Evolutionary conservation across 2,329 filamentous ascomycete genomes (phyloP), one percentile per base, ranked within the genome.

Genomic region (Aspergillus pseudotamarii): DNA sequence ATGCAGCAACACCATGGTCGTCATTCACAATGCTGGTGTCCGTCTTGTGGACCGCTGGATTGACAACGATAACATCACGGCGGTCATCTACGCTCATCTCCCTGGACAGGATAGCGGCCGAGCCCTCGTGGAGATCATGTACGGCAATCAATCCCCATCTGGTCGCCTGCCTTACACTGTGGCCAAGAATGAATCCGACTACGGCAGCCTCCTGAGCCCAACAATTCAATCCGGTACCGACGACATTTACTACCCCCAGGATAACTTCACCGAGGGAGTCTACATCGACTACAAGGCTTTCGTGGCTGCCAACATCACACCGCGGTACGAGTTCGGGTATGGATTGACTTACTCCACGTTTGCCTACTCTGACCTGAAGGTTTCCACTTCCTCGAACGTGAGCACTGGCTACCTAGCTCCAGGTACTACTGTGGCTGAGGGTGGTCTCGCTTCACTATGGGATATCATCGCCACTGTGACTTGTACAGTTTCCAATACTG

Each of bases 1-100:
- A n/a, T 90, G 87, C 75, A 82, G 80, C 66, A 88, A 86, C 63
- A 89, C 88, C 1, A 81, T 90, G 34, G 88, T 90, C 0, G 79
- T 89, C 1, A 80, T 90, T 5, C 88, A 90, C 73, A 89, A 88
- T 48, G 34, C 34, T 1, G 34, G 34, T 0, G 34, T 36, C 6
- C 34, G 34, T 6, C 34, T 36, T 16, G 34, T 36, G 6, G 34
- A 36, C 14, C 34, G 34, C 14, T 36, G 34, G 86, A 79, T 86
- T 65, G 84, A 89, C 57, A 83, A 90, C 60, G 77, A 83, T 19
- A 89, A 90, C 65, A 83, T 91, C 43, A 89, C 86, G 1, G 87
- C 83, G 1, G 78, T 90, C 23, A 79, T 91, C 2, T 86, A 86
- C 67, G 87, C 85, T 4, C 43, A 46, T 23, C 43, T 46, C 4